These are phyloP conservation scores for Fennellomyces sp. DNA, from an alignment of 371 early-diverging fungal species.

Conservation along the genomic window DNA sequence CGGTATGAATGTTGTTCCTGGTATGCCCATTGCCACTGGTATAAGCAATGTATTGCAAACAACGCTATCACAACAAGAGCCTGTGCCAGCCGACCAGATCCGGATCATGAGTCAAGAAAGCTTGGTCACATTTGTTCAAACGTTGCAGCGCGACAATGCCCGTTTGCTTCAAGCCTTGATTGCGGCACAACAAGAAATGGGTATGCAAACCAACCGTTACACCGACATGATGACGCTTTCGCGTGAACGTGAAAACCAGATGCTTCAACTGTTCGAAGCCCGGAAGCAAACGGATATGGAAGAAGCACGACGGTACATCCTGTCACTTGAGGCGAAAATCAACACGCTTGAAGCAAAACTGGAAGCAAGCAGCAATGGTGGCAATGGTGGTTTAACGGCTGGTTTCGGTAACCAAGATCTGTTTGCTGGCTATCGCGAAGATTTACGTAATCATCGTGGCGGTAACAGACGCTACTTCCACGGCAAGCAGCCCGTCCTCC, in stretches of 20 bases:
- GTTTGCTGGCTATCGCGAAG: conserved; percentile 20
- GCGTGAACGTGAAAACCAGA: conserved; percentile 13
- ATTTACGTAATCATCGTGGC: background rate
- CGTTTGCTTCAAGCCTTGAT: conserved; percentile 13
- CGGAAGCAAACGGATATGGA: conserved; percentile 55
- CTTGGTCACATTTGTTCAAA: conserved; percentile 27
- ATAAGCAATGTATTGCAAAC: too few species aligned
- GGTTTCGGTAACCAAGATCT: conserved; percentile 27
- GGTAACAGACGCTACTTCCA: conserved; percentile 3
- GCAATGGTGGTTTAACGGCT: conserved; percentile 17
- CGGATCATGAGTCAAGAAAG: conserved; percentile 14
- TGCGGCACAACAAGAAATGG: conserved; percentile 17
- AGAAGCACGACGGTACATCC: conserved; percentile 43
- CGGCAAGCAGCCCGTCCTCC: conserved; percentile 12
- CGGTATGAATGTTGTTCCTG: too few species aligned
- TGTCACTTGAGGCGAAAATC: conserved; percentile 39
- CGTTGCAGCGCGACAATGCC: conserved; percentile 12
- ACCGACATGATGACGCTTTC: conserved; percentile 12
- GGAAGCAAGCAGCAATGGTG: conserved; percentile 1
- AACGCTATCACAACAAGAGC: background rate
- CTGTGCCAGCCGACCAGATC: conserved; percentile 5
- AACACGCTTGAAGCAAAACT: conserved; percentile 17
- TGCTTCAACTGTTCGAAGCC: conserved; percentile 28
- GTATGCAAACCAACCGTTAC: conserved; percentile 10
- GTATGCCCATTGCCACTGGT: too few species aligned